These are phyloP conservation scores for Suillus fuscotomentosus DNA, from an alignment of 768 basidiomycete genomes.

Conservation along the genomic window DNA sequence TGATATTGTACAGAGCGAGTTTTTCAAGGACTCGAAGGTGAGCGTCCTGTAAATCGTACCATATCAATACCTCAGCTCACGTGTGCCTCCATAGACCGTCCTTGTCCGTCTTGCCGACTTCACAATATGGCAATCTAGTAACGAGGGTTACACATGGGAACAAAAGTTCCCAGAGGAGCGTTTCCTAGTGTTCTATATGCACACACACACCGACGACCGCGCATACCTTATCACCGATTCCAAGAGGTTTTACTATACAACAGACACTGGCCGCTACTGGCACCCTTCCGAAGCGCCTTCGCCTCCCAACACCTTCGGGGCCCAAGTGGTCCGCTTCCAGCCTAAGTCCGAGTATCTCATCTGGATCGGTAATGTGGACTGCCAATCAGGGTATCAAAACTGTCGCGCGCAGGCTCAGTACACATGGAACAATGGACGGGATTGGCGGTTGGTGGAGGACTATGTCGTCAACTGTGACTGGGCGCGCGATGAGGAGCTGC, in stretches of 20 bases:
- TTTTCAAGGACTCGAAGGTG: constrained; percentile 81
- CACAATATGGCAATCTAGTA: constrained; percentile 90
- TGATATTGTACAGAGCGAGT: constrained; percentile 71
- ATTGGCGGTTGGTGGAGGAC: constrained; percentile 74
- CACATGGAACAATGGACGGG: constrained; percentile 71
- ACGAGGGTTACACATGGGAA: constrained; percentile 92
- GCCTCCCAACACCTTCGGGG: constrained; percentile 76
- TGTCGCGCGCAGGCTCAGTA: constrained; percentile 81
- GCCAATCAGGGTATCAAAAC: constrained; percentile 42
- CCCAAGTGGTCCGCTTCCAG: constrained; percentile 83
- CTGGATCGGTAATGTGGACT: constrained; percentile 81
- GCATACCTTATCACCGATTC: constrained; percentile 86
- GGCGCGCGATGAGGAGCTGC: constrained; percentile 77
- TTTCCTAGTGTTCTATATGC: constrained; percentile 86
- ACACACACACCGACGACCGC: constrained; percentile 73
- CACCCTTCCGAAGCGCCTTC: constrained; percentile 53
- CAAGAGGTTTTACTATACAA: constrained; percentile 71
- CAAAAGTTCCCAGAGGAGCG: constrained; percentile 56
- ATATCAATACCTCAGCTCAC: background rate
- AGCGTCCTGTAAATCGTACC: constrained; percentile 12
- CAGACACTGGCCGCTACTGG: constrained; percentile 80
- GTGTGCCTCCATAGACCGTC: constrained; percentile 55
- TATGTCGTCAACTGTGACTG: constrained; percentile 93
- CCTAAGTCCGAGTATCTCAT: constrained; percentile 82
- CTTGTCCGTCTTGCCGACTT: constrained; percentile 77